Base-by-base conservation (phyloP, 805 yeast species). In the Nakazawaea wyomingensis region DNA sequence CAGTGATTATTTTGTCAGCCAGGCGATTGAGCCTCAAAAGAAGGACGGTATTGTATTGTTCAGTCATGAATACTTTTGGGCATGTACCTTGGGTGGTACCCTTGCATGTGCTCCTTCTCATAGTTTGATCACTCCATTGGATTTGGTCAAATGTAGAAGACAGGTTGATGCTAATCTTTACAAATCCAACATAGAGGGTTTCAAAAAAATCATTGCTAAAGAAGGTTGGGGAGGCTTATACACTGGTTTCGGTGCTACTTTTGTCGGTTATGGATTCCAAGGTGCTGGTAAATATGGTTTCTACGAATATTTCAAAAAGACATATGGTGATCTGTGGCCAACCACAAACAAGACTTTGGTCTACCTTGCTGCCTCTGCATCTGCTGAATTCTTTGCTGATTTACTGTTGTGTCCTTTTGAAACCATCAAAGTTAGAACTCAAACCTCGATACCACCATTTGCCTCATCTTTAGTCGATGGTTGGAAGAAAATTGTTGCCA, bases 251-350 rank as follows among this genome's bases (percentile, higher is more conserved):
- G 93, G 96, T 31, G 96, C 98, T 38, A 93, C 98, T 3, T 78
- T 84, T 48, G 72, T 90, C 48, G 98, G 98, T 19, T 91, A 93
- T 66, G 84, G 96, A 6, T 69, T 90, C 56, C 99, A 91, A 68
- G 98, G 99, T 56, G 96, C 96, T 39, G 96, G 96, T 55, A 91
- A 91, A 66, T 91, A 91, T 65, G 99, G 99, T 24, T 81, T 89
- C 61, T 91, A 93, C 66, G 98, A 91, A 66, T 74, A 70, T 55
- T 91, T 91, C 76, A 91, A 91, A 68, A 79, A 84, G 66, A 71
- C 76, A 46, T 91, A 89, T 64, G 65, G 82, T 43, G 77, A 78
- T 55, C 44, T 76, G 24, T 73, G 82, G 39, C 93, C 96, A 31
- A 41, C 45, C 53, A 37, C 84, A 88, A 22, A 80, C 78, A 59